phyloP scores from a whole-genome alignment of 805 yeast species.

The Wickerhamomyces chaumierensis region DNA sequence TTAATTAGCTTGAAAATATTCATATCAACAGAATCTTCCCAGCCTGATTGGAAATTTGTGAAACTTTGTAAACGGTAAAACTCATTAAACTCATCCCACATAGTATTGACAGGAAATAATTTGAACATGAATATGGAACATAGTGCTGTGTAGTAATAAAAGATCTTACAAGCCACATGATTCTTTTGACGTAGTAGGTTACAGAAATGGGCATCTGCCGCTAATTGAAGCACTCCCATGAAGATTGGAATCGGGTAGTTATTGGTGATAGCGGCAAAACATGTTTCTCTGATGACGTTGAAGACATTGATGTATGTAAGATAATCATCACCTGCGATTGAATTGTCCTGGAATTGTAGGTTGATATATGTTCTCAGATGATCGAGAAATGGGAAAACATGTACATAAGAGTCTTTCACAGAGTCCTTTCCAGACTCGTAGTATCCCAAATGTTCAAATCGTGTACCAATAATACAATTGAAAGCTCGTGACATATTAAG shows the following conservation, averaged over 20 bases:
- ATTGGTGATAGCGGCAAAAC: constrained; percentile 9
- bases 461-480: constrained; percentile 4
- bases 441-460: constrained; percentile 8
- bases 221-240: constrained; percentile 6
- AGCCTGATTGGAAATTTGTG: neutral
- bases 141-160: constrained; percentile 11
- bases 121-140: constrained; percentile 15
- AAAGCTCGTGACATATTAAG: constrained; percentile 2
- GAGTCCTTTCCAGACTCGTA: no score
- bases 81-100: constrained; percentile 11
- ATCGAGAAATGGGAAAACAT: constrained; percentile 8
- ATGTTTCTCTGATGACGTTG: neutral
- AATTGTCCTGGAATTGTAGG: no score
- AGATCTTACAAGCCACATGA: constrained; percentile 13
- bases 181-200: constrained; percentile 8
- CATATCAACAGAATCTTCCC: neutral
- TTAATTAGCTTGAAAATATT: no score
- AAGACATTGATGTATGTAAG: neutral
- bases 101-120: constrained; percentile 7
- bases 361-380: constrained; percentile 8
- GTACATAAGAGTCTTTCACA: no score
- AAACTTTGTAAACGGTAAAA: neutral
- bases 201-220: constrained; percentile 4
- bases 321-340: no score
- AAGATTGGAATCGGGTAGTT: constrained; percentile 14